Percentiles rank a stretch among this genome's conserved stretches.
Conservation (phyloP, 2,329 filamentous ascomycete genomes). For the Escovopsis sp. region DNA sequence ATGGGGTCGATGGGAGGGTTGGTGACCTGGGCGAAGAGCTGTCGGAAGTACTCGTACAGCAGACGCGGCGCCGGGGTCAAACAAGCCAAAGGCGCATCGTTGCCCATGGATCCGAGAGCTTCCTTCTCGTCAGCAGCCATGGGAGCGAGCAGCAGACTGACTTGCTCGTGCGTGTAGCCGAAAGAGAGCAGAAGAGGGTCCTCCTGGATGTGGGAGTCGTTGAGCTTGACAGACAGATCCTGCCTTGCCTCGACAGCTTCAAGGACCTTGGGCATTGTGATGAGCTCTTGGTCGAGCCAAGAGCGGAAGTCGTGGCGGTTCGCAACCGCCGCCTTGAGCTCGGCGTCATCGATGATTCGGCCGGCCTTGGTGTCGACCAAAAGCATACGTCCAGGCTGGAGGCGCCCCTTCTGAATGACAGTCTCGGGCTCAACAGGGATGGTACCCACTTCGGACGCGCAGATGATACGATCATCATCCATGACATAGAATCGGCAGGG, state of each 20-base stretch:
- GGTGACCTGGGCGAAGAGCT: slow-evolving; percentile 94
- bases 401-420: slow-evolving; percentile 80
- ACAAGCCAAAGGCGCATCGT: slow-evolving; percentile 85
- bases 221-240: slow-evolving; percentile 52
- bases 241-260: slow-evolving; percentile 43
- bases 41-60: slow-evolving; percentile 91
- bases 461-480: slow-evolving; percentile 93
- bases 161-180: slow-evolving; percentile 90
- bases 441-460: slow-evolving; percentile 89
- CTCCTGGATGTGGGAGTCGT: slow-evolving; percentile 60
- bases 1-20: slow-evolving; percentile 97
- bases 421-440: slow-evolving; percentile 83
- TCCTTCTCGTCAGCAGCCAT: slow-evolving; percentile 98
- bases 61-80: slow-evolving; percentile 79
- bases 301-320: slow-evolving; percentile 72
- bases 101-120: slow-evolving; percentile 93
- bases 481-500: slow-evolving; percentile 96
- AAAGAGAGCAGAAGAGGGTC: slow-evolving; percentile 76
- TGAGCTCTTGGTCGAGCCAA: slow-evolving; percentile 76
- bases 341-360: slow-evolving; percentile 85
- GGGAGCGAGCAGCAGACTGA: slow-evolving; percentile 77
- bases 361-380: slow-evolving; percentile 81
- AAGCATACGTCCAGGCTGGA: slow-evolving; percentile 92
- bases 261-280: slow-evolving; percentile 65
- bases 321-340: slow-evolving; percentile 82